Conservation (phyloP, 2,329 filamentous ascomycete genomes). For the Sclerotinia spermophila region DNA sequence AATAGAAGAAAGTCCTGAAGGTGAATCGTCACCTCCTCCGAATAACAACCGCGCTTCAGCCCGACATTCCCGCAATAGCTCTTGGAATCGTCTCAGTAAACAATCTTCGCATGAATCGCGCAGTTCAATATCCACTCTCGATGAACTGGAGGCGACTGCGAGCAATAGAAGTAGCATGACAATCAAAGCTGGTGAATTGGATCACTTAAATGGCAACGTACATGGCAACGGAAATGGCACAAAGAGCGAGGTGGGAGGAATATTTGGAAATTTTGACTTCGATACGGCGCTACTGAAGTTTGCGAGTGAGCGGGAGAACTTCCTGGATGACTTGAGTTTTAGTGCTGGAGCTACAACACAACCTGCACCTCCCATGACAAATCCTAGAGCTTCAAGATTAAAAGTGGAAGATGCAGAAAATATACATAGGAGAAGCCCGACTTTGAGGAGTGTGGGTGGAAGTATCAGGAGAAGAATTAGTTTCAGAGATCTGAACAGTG, state of each 20-base stretch:
- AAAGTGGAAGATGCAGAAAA: constrained; percentile 64
- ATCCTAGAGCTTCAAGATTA: constrained; percentile 78
- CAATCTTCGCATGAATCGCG: constrained; percentile 48
- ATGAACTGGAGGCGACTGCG: constrained; percentile 48
- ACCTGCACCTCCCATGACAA: constrained; percentile 66
- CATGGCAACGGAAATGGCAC: constrained; percentile 25
- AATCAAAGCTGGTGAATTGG: constrained; percentile 47
- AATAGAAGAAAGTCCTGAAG: constrained; percentile 55
- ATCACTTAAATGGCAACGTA: neutral
- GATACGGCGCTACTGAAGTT: constrained; percentile 92
- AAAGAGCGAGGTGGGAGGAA: constrained; percentile 26
- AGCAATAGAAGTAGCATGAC: constrained; percentile 66
- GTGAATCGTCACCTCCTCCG: constrained; percentile 42
- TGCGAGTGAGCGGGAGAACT: constrained; percentile 88
- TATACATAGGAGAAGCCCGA: constrained; percentile 43
- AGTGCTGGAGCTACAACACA: constrained; percentile 71
- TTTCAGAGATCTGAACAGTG: constrained; percentile 90
- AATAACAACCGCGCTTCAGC: constrained; percentile 38
- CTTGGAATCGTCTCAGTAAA: constrained; percentile 56
- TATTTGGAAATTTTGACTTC: constrained; percentile 75
- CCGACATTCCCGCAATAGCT: constrained; percentile 60
- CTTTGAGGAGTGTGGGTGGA: constrained; percentile 56
- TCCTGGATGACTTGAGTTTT: constrained; percentile 87
- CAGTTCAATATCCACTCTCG: constrained; percentile 52
- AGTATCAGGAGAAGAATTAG: constrained; percentile 92